Percentiles rank a stretch among this genome's conserved stretches.
These are phyloP conservation scores for Licmophora abbreviata DNA, from an alignment of 108 stramenopile genomes.

Conservation along the genomic window DNA sequence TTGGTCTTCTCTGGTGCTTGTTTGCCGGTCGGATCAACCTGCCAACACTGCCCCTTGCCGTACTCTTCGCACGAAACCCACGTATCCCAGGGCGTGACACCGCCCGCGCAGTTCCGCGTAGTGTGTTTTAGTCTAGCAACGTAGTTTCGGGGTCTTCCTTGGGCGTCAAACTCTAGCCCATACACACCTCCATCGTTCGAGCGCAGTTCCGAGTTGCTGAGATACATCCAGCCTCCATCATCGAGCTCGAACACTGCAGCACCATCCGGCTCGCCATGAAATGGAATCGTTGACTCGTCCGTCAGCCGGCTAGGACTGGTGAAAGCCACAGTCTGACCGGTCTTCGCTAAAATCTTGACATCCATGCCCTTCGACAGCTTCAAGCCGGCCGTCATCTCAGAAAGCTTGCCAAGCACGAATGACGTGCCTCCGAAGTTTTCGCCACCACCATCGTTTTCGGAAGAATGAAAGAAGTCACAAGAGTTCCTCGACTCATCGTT, in stretches of 20 bases:
- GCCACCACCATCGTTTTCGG: no score
- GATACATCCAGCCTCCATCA: conserved; percentile 19
- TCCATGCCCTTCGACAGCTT: conserved; percentile 21
- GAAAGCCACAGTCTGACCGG: conserved; percentile 18
- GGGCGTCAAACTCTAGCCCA: conserved; percentile 31
- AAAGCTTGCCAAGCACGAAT: conserved; percentile 28
- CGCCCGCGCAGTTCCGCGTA: conserved; percentile 41
- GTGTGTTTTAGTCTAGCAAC: conserved; percentile 26
- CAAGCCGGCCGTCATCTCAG: conserved; percentile 11
- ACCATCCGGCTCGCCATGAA: conserved; percentile 16
- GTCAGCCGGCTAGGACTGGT: no score
- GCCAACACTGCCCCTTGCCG: conserved; percentile 2
- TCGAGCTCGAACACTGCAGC: conserved; percentile 6
- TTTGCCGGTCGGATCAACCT: conserved; percentile 6
- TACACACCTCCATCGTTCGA: conserved; percentile 29
- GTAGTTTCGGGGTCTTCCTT: conserved; percentile 29
- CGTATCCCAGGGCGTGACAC: conserved; percentile 21
- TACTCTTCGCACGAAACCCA: conserved; percentile 14
- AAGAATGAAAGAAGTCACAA: no score
- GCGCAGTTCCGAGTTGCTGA: conserved; percentile 7
- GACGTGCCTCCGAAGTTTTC: no score
- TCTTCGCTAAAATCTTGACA: conserved; percentile 16
- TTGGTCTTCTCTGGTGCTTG: conserved; percentile 4
- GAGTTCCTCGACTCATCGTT: no score
- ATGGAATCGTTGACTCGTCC: no score